These are phyloP conservation scores for Rhizopogon salebrosus DNA, from an alignment of 768 basidiomycete species.

Conservation along the genomic window DNA sequence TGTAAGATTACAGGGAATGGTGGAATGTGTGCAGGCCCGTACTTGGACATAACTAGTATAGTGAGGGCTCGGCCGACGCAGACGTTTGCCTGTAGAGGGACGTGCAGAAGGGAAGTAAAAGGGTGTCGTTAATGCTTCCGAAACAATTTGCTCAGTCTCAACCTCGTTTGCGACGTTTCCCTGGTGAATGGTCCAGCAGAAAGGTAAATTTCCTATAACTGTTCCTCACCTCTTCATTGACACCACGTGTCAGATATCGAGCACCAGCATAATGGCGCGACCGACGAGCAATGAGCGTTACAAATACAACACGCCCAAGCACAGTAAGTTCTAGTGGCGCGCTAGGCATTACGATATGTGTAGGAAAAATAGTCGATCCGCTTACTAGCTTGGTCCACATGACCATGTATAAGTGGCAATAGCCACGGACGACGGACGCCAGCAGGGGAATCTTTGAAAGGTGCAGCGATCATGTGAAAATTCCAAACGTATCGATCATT, in stretches of 20 bases:
- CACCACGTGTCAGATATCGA: conserved; percentile 88
- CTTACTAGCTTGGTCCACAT: conserved; percentile 97
- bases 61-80: conserved; percentile 67
- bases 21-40: background rate
- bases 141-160: conserved; percentile 96
- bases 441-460: conserved; percentile 46
- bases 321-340: conserved; percentile 72
- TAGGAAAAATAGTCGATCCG: conserved; percentile 5
- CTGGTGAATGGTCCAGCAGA: conserved; percentile 32
- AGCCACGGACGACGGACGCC: conserved; percentile 70
- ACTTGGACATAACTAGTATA: conserved; percentile 96
- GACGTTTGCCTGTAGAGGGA: conserved; percentile 27
- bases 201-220: background rate
- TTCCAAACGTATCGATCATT: conserved; percentile 96
- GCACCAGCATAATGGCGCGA: conserved; percentile 96
- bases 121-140: conserved; percentile 82
- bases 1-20: background rate
- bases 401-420: conserved; percentile 88
- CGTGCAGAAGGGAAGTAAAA: conserved; percentile 69
- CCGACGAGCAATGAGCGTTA: conserved; percentile 91
- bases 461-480: conserved; percentile 71
- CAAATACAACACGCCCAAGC: conserved; percentile 83
- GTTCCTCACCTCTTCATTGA: conserved; percentile 74
- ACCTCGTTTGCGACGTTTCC: conserved; percentile 99
- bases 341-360: background rate